These are phyloP conservation scores for Hemisphaericaspora xylanilytica DNA, from an alignment of 1,139 yeast species.

Conservation along the genomic window DNA sequence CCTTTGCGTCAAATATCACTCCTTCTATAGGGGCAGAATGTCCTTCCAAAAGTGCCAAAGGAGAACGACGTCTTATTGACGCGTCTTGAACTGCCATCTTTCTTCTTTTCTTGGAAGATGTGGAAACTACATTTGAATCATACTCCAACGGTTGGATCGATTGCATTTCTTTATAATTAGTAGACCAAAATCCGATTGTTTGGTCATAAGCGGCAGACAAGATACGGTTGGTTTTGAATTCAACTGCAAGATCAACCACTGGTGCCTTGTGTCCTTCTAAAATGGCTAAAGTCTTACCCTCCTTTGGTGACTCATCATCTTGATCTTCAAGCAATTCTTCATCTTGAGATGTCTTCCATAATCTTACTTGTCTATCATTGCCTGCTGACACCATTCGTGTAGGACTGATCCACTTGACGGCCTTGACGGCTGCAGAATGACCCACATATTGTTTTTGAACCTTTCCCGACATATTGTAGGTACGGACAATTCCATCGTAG, in stretches of 20 bases:
- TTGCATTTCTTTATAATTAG: slow-evolving; percentile 81
- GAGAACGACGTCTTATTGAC: slow-evolving; percentile 74
- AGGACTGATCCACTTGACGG: slow-evolving; percentile 74
- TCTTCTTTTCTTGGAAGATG: slow-evolving; percentile 87
- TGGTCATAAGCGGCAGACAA: slow-evolving; percentile 84
- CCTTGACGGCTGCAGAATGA: slow-evolving; percentile 81
- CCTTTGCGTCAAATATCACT: slow-evolving; percentile 69
- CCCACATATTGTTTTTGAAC: slow-evolving; percentile 82
- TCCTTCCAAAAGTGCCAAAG: slow-evolving; percentile 72
- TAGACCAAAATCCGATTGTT: slow-evolving; percentile 85
- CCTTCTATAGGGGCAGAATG: slow-evolving; percentile 88
- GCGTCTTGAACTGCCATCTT: slow-evolving; percentile 78
- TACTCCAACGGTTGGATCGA: slow-evolving; percentile 60
- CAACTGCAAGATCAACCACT: slow-evolving; percentile 72
- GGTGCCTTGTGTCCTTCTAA: slow-evolving; percentile 89
- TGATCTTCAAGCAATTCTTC: slow-evolving; percentile 30
- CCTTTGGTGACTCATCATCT: slow-evolving; percentile 51
- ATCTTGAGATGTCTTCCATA: slow-evolving; percentile 74
- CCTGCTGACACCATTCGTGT: slow-evolving; percentile 82
- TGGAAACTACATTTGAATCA: slow-evolving; percentile 52
- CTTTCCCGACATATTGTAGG: slow-evolving; percentile 82
- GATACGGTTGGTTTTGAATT: slow-evolving; percentile 51
- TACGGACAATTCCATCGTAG: slow-evolving; percentile 90
- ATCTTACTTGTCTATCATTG: slow-evolving; percentile 81
- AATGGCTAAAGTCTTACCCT: slow-evolving; percentile 76